Base-by-base conservation (phyloP, 2,329 filamentous ascomycete species). In the Penicillium sp. region DNA sequence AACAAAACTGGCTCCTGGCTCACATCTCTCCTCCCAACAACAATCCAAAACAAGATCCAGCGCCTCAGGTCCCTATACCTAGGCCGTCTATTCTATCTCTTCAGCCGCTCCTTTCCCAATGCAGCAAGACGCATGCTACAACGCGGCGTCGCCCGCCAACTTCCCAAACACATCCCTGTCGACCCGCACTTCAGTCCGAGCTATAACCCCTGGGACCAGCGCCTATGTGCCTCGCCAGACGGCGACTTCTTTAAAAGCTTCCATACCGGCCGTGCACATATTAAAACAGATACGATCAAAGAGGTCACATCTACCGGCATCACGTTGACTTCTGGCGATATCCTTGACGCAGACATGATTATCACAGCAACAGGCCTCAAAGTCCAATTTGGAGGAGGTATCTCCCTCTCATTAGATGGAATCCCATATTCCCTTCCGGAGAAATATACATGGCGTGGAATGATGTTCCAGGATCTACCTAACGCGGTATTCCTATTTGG, bases 171-270 rank as follows among this genome's bases (percentile, higher is more conserved):
- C 14, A 70, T 83, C 25, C 77, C 82, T 1, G 69, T 80, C 25
- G 79, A 85, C 54, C 78, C 82, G 1, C 82, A 89, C 67, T 89
- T 89, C 69, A 82, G 79, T 2, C 86, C 86, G 0, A 67, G 67
- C 1, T 88, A 89, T 62, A 78, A 81, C 22, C 85, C 85, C 0
- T 86, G 88, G 79, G 81, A 90, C 53, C 89, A 94, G 68, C 82
- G 90, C 0, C 76, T 92, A 7, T 92, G 89, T 65, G 75, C 89
- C 56, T 85, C 74, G 27, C 80, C 81, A 0, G 77, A 83, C 49
- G 80, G 78, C 14, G 82, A 85, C 63, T 84, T 83, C 68, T 85
- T 81, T 73, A 68, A 76, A 26, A 71, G 72, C 27, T 72, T 85
- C 15, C 72, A 74, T 18, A 65, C 69, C 2, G 80, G 80, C 5